Evolutionary conservation across 2,329 filamentous ascomycete genomes (phyloP), one percentile per base, ranked within the genome.

Genomic region (Ceratocystis alfenasii): DNA sequence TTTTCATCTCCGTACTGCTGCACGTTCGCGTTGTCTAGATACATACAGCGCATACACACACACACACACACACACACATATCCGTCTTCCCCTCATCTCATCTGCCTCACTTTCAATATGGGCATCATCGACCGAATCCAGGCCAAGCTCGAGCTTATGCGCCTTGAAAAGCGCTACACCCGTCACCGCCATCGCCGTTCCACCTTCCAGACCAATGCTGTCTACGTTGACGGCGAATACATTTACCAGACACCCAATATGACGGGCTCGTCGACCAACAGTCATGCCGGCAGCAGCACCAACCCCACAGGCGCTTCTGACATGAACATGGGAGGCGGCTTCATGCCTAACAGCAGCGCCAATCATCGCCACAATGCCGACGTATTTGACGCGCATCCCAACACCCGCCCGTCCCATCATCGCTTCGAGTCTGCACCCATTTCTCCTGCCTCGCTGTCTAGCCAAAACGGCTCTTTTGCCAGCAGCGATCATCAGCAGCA

Each of bases 211-310:
- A 91, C 89, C 73, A 91, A 90, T 72, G 93, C 91, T 36, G 83
- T 89, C 74, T 97, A 97, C 76, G 88, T 96, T 70, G 90, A 97
- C 74, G 94, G 92, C 76, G 93, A 96, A 79, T 96, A 96, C 78
- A 81, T 96, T 75, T 95, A 91, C 81, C 81, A 85, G 73, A 83
- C 81, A 0, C 83, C 83, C 69, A 81, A 76, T 75, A 78, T 78
- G 64, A 85, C 82, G 1, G 82, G 82, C 66, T 84, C 81, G 20
- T 83, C 81, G 4, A 46, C 25, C 25, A 44, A 30, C 50, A 65
- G 33, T n/a, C 33, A 46, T 10, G 36, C 50, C 30, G 57, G 44
- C 28, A 15, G 33, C 36, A 53, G 30, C 15, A 17, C 22, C n/a
- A 53, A 45, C 15, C 15, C 33, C n/a, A 44, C 5, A 3, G 46